phyloP scores from a whole-genome alignment of 140 eudicot genomes.

The Flaveria floridana region DNA sequence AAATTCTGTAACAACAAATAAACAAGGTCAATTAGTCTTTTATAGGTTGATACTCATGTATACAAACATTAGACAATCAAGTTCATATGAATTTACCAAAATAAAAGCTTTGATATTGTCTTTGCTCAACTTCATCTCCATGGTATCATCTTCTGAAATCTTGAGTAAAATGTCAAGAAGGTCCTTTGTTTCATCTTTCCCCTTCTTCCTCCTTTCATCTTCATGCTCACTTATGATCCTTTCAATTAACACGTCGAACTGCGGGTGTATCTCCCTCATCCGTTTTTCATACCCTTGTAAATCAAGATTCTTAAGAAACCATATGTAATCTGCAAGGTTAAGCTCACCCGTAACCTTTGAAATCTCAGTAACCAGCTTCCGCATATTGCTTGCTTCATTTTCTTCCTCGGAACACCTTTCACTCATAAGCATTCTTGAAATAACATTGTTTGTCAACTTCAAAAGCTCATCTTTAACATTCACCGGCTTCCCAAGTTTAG shows the following conservation, averaged over 20 bases:
- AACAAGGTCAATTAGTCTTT: not conserved
- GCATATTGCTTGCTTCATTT: conserved; percentile 40
- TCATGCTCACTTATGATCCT: conserved; percentile 56
- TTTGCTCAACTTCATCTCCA: conserved; percentile 44
- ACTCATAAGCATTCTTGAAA: conserved; percentile 58
- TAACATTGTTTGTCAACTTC: conserved; percentile 46
- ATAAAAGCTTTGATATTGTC: conserved; percentile 63
- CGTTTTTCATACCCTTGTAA: conserved; percentile 51
- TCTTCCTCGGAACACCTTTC: conserved; percentile 49
- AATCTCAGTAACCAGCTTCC: conserved; percentile 43
- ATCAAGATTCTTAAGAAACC: conserved; percentile 61
- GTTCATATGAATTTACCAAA: conserved; percentile 38
- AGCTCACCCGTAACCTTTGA: conserved; percentile 46
- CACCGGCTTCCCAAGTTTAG: conserved; percentile 31
- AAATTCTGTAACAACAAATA: conserved; percentile 31
- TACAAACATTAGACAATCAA: not conserved
- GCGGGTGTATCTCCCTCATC: conserved; percentile 31
- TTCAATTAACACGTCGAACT: conserved; percentile 44
- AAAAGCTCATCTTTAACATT: conserved; percentile 53
- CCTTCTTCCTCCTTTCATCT: conserved; percentile 41
- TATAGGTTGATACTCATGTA: not conserved
- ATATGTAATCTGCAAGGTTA: conserved; percentile 49
- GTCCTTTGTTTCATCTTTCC: conserved; percentile 36
- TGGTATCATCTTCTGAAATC: conserved; percentile 45
- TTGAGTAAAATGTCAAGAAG: conserved; percentile 56